These are phyloP conservation scores for Fusarium algeriense DNA, from an alignment of 2,329 filamentous ascomycete genomes.

Conservation along the genomic window DNA sequence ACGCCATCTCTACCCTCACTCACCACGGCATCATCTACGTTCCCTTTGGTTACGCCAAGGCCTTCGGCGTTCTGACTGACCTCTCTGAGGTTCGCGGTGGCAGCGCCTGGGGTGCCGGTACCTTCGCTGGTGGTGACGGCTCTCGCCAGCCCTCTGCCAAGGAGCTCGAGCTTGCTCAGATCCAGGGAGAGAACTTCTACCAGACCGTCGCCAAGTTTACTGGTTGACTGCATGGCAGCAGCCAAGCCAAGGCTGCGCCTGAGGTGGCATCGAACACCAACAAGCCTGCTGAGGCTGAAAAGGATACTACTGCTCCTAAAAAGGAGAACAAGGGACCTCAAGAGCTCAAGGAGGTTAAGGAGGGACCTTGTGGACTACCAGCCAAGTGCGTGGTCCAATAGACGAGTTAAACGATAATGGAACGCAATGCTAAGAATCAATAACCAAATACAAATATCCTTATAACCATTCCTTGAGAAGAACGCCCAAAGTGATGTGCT, in stretches of 20 bases:
- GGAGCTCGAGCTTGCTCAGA: slow-evolving; percentile 83
- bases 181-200: slow-evolving; percentile 90
- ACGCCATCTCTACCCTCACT: slow-evolving; percentile 83
- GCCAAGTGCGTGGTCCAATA: slow-evolving; percentile 78
- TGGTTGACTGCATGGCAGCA: slow-evolving; percentile 81
- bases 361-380: slow-evolving; percentile 83
- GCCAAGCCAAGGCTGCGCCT: slow-evolving; percentile 51
- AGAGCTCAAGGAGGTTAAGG: slow-evolving; percentile 61
- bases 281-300: slow-evolving; percentile 34
- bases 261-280: slow-evolving; percentile 45
- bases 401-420: slow-evolving; percentile 42
- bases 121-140: slow-evolving; percentile 83
- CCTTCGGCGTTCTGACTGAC: slow-evolving; percentile 77
- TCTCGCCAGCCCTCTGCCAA: slow-evolving; percentile 80
- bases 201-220: slow-evolving; percentile 77
- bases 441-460: slow-evolving; percentile 24
- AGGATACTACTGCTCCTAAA: slow-evolving; percentile 35
- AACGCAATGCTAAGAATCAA: slow-evolving; percentile 30
- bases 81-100: slow-evolving; percentile 87
- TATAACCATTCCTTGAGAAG: background rate
- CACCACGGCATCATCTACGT: slow-evolving; percentile 98
- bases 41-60: slow-evolving; percentile 90
- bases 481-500: slow-evolving; percentile 5
- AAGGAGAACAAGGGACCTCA: slow-evolving; percentile 40
- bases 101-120: slow-evolving; percentile 92